Base-by-base conservation (phyloP, 2,329 filamentous ascomycete genomes). In the Stromatinia cepivora region DNA sequence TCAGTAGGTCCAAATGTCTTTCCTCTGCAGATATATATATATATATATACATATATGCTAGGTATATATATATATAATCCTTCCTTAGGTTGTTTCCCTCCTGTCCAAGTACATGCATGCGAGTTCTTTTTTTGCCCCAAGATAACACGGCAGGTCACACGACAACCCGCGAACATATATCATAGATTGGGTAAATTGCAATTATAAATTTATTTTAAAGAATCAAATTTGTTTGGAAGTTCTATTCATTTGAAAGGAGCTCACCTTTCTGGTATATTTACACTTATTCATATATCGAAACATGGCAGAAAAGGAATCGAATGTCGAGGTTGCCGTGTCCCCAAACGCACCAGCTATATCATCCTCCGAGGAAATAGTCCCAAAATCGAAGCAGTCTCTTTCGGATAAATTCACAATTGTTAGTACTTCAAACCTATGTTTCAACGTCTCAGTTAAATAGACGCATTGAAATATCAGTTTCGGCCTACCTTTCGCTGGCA, bases 371-470 rank as follows among this genome's bases (percentile, higher is more conserved):
- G 68, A 61, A 54, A 39, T 65, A 15, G 70, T 74, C 10, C 70
- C 74, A 11, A 50, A 71, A n/a, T 72, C 72, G 45, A 73, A 70
- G 42, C 76, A 77, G 59, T 72, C 71, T 20, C 66, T 76, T 20
- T 77, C 76, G 5, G 74, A 77, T 52, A 67, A 75, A 4, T 77
- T 77, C 61, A 77, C 76, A 6, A 77, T 77, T 46, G 71, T 73
- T 61, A 62, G 71, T 66, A 25, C 45, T 9, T 34, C n/a, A 28
- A 42, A 42, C 39, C 39, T 17, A 42, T 42, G 39, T 42, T 42
- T 42, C 39, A 42, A 42, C 13, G 39, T 17, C 5, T 17, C 39
- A 42, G 3, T 42, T 6, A 4, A 42, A 42, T 1, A 17, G 4
- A 42, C 10, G 7, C 13, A 0, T 6, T 15, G 13, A 17, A 42